These are phyloP conservation scores for Leishmania tropica DNA, from an alignment of 208 protist genomes.

Conservation along the genomic window DNA sequence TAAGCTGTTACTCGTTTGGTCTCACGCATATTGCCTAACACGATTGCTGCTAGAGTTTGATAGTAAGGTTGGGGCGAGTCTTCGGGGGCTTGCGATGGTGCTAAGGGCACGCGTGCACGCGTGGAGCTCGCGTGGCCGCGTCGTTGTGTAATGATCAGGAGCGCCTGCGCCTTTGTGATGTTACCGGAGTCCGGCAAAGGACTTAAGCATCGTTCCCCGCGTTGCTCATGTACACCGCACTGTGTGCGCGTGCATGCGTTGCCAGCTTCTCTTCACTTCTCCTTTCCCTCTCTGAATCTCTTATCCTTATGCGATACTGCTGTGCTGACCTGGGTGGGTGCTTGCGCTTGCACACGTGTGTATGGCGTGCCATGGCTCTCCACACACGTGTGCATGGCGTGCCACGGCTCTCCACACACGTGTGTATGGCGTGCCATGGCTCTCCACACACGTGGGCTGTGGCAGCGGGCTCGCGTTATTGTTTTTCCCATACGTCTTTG, in stretches of 20 bases:
- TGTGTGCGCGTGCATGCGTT: not conserved
- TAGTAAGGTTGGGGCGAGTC: not conserved
- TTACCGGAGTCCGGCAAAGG: not conserved
- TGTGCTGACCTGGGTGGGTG: not conserved
- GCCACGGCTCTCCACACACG: not conserved
- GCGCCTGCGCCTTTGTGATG: too few relatives aligned
- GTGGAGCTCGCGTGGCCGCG: not conserved
- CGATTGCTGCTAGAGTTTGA: not conserved
- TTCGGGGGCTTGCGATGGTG: not conserved
- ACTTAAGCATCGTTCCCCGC: not conserved
- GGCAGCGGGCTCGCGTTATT: not conserved
- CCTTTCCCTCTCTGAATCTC: not conserved
- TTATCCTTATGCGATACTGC: not conserved
- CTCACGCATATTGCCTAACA: slow-evolving; percentile 1
- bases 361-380: not conserved
- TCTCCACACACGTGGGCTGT: not conserved
- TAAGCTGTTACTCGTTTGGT: slow-evolving; percentile 4
- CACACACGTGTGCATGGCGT: not conserved
- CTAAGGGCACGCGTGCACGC: not conserved
- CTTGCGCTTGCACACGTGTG: not conserved
- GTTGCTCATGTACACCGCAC: not conserved
- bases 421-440: not conserved
- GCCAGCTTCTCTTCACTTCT: not conserved
- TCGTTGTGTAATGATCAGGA: not conserved
- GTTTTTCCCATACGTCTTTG: not conserved